Evolutionary conservation across 352 stramenopile species (phyloP), one percentile per base, ranked within the genome.

Genomic region (Pythium rishiriense): DNA sequence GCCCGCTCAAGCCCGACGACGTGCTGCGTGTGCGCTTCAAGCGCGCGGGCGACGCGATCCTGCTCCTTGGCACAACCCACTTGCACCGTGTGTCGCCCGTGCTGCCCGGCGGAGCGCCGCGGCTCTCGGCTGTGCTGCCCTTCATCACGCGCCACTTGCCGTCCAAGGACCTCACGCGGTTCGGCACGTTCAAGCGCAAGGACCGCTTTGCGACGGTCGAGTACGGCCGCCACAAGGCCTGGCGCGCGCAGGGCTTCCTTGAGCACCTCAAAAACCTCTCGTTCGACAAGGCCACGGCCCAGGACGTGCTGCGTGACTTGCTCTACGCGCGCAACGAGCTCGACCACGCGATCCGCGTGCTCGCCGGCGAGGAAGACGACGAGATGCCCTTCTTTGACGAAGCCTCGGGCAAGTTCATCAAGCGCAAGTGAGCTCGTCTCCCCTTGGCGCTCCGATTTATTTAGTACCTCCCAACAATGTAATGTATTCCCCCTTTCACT

Each of bases 331-430:
- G 58, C 11, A 22, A 58, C 4, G 57, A 71, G 26, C 58, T 71
- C 4, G 64, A 71, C 49, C 64, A 71, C n/a, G 64, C 64, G 31
- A 71, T 71, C 28, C 57, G 57, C 8, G 56, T 71, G 25, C 56
- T 71, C 10, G 50, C 57, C 8, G 64, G 58, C 15, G 31, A 66
- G 15, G 42, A 66, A 15, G 64, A 71, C 35, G 64, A 71, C 28
- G 64, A 71, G 45, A 71, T 71, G 64, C 64, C 64, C 0, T 71
- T 71, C 57, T 71, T 63, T 41, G 64, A 71, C 45, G 64, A 71
- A 22, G 50, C 49, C 17, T 66, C 58, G n/a, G 57, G 64, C 35
- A 65, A 66, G 57, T 71, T 71, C 15, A 65, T 65, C 49, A 70
- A 70, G 57, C 63, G 63, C n/a, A 48, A 60, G 55, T 70, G 22